These are phyloP conservation scores for Globisporangium emineosum DNA, from an alignment of 352 stramenopile genomes.

Conservation along the genomic window DNA sequence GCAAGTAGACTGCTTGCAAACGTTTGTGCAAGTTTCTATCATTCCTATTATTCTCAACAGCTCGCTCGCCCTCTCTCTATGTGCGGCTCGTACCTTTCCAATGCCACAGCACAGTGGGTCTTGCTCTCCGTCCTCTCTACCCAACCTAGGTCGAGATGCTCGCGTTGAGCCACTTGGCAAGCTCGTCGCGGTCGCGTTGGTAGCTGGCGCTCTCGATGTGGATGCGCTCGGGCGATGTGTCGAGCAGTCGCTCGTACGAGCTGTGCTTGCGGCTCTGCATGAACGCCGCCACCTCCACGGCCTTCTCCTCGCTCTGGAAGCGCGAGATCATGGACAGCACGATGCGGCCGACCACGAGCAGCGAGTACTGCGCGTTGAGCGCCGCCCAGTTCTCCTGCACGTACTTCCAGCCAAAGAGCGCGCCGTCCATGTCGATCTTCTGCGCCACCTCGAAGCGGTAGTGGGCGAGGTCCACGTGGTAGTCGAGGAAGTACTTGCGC, in stretches of 20 bases:
- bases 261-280: conserved; percentile 61
- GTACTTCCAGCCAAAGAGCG: conserved; percentile 64
- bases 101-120: no score
- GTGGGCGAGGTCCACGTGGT: conserved; percentile 63
- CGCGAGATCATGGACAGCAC: conserved; percentile 51
- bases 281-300: conserved; percentile 57
- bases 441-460: conserved; percentile 72
- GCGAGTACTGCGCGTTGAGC: conserved; percentile 65
- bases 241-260: conserved; percentile 60
- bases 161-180: conserved; percentile 50
- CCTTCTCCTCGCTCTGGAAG: conserved; percentile 63
- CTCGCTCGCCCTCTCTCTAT: no score
- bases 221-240: conserved; percentile 70
- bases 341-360: conserved; percentile 64
- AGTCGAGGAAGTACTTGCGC: conserved; percentile 81
- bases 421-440: conserved; percentile 54
- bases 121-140: no score
- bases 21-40: no score
- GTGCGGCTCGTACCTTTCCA: no score
- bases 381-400: conserved; percentile 64
- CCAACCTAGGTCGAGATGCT: conserved; percentile 18
- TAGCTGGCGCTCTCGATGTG: conserved; percentile 68
- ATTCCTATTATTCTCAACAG: no score
- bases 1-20: not conserved
- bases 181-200: conserved; percentile 44